Base-by-base conservation (phyloP, 805 yeast genomes). In the Ascoidea rubescens region DNA sequence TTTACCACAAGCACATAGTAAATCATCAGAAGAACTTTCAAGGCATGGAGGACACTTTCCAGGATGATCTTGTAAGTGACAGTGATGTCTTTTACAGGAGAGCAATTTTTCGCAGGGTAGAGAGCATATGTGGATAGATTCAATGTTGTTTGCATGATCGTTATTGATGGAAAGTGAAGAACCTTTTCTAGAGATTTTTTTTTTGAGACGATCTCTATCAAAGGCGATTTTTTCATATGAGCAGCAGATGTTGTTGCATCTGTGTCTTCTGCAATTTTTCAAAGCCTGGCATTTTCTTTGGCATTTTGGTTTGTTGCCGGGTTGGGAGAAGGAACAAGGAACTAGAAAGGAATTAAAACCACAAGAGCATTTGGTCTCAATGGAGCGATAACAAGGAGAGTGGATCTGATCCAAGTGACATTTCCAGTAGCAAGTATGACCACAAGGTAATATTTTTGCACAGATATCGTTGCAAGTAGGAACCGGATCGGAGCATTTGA, bases 31-130 rank as follows among this genome's bases (percentile, higher is more conserved):
- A n/a, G 84, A 75, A 5, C 91, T 82, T 60, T 87, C 95, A 49
- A 85, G 63, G 63, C 96, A 87, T 10, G 89, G 84, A 4, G 80
- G 77, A 66, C 96, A 87, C 2, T 84, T 75, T 0, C 96, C 96
- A 12, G 78, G 68, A 64, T 87, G 96, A 59, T 95, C 87, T 30
- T 80, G 74, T 57, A 80, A 76, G 48, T 72, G 72, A 64, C 96
- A 87, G 45, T 71, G 60, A 63, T 87, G 96, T 12, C 72, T 74
- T 0, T 81, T 82, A 68, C 96, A 87, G 17, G 77, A 62, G 50
- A 84, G 69, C 53, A 75, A 61, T 57, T 79, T 72, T 60, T 78
- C 78, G 65, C 96, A 87, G 1, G 73, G 72, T 52, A 72, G 71
- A 6, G 84, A 71, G 68, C 96, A 87, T 7, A 85, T 73, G 64